Evolutionary conservation across 331 rosid species (phyloP).

Genomic region (Erythrophleum ivorense): DNA sequence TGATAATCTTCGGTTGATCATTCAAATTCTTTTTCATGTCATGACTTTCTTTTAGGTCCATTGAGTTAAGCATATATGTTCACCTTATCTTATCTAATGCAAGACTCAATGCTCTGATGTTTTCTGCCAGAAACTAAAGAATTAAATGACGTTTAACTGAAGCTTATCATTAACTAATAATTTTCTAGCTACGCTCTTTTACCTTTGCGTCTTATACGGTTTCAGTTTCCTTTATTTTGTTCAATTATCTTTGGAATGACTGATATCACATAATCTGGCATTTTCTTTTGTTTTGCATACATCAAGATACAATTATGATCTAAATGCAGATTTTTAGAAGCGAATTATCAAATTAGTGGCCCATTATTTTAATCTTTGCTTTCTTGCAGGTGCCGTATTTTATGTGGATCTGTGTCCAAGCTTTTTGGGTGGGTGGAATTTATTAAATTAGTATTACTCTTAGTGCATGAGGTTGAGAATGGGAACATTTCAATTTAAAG

Average conservation of each 20-base stretch:
- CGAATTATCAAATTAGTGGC: too few relatives aligned
- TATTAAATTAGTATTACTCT: background rate
- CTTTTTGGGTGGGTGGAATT: too few relatives aligned
- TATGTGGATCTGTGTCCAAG: too few relatives aligned
- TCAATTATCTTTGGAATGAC: constrained; percentile 27
- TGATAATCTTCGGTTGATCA: constrained; percentile 1
- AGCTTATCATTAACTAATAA: too few relatives aligned
- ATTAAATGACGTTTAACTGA: background rate
- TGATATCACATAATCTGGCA: constrained; percentile 32
- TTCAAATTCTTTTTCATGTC: background rate
- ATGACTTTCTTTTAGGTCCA: background rate
- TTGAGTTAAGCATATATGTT: background rate
- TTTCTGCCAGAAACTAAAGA: constrained; percentile 4
- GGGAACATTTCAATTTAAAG: background rate
- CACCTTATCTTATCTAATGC: background rate
- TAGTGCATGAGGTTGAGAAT: background rate
- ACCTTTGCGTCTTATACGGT: constrained; percentile 21
- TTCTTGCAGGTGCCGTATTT: too few relatives aligned
- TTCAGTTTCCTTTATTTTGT: constrained; percentile 16
- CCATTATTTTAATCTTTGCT: too few relatives aligned
- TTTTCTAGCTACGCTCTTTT: background rate
- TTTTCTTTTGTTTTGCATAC: constrained; percentile 17
- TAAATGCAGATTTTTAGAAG: constrained; percentile 25
- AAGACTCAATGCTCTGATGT: constrained; percentile 18
- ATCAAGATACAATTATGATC: constrained; percentile 4